Evolutionary conservation across 352 stramenopile species (phyloP).

Genomic region (Pythium rhizo-oryzae): DNA sequence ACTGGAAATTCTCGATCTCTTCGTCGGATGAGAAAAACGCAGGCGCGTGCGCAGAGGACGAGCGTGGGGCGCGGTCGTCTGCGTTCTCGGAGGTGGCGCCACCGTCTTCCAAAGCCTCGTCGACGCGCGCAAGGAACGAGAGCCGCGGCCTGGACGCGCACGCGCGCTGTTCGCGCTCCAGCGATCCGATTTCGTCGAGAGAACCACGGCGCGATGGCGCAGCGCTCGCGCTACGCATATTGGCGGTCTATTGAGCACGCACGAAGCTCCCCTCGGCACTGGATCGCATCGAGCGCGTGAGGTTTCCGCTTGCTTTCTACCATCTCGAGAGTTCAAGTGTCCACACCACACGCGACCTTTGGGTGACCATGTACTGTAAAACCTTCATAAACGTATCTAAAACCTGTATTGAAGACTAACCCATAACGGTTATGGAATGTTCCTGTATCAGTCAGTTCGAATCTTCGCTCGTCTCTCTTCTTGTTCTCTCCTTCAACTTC

Average conservation of each 20-base stretch:
- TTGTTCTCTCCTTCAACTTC: slow-evolving; percentile 21
- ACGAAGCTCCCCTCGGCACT: background rate
- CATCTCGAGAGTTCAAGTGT: background rate
- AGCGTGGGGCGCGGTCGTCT: background rate
- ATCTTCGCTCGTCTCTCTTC: slow-evolving; percentile 8
- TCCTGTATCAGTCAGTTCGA: slow-evolving; percentile 15
- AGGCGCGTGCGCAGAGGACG: background rate
- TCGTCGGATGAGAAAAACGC: slow-evolving; percentile 12
- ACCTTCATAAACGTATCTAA: background rate
- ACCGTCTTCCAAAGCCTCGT: slow-evolving; percentile 1
- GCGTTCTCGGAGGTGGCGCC: background rate
- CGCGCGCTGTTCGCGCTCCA: background rate
- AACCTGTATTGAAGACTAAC: background rate
- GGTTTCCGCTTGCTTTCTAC: background rate
- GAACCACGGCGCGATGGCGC: background rate
- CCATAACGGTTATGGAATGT: slow-evolving; percentile 10
- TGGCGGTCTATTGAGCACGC: background rate
- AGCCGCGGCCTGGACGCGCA: background rate
- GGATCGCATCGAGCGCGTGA: background rate
- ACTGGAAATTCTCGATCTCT: slow-evolving; percentile 19
- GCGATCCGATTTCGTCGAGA: slow-evolving; percentile 2
- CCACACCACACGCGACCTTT: slow-evolving; percentile 6
- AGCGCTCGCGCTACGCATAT: background rate
- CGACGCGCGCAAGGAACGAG: slow-evolving; percentile 1
- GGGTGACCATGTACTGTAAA: background rate